Evolutionary conservation across 164 flowering plant species (phyloP).

Genomic region (Houttuynia cordata): DNA sequence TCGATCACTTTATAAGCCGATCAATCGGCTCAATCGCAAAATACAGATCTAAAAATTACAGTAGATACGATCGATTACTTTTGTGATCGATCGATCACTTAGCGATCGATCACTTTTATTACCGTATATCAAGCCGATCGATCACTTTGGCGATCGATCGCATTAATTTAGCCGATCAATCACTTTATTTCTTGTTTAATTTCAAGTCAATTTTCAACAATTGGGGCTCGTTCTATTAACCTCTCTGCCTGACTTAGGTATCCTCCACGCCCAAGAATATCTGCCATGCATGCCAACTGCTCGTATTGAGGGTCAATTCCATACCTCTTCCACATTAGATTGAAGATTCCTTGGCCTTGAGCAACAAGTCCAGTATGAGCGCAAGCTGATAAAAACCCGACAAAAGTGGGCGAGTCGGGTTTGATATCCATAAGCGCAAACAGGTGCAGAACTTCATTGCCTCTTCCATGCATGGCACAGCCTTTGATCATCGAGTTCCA

Average conservation of each 20-base stretch:
- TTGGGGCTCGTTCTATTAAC: conserved; percentile 43
- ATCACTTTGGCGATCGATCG: no score
- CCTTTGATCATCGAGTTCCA: conserved; percentile 85
- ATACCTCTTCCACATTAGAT: conserved; percentile 27
- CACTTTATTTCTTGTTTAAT: no score
- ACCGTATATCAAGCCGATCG: no score
- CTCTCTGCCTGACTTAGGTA: conserved; percentile 38
- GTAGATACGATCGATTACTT: no score
- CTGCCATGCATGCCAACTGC: conserved; percentile 76
- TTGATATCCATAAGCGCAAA: conserved; percentile 35
- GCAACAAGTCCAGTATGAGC: conserved; percentile 65
- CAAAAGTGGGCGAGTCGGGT: conserved; percentile 64
- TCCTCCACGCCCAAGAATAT: conserved; percentile 65
- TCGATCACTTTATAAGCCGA: no score
- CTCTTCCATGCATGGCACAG: conserved; percentile 62
- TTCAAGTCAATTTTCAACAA: no score
- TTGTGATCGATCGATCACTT: no score
- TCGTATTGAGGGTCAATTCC: conserved; percentile 49
- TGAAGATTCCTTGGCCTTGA: conserved; percentile 44
- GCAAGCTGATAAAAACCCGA: conserved; percentile 66
- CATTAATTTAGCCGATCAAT: no score
- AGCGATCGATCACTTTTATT: no score
- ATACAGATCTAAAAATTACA: no score
- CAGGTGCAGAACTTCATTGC: conserved; percentile 34
- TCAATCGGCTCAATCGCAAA: no score